phyloP scores from a whole-genome alignment of 257 asterid species.

The Penstemon eatonii region DNA sequence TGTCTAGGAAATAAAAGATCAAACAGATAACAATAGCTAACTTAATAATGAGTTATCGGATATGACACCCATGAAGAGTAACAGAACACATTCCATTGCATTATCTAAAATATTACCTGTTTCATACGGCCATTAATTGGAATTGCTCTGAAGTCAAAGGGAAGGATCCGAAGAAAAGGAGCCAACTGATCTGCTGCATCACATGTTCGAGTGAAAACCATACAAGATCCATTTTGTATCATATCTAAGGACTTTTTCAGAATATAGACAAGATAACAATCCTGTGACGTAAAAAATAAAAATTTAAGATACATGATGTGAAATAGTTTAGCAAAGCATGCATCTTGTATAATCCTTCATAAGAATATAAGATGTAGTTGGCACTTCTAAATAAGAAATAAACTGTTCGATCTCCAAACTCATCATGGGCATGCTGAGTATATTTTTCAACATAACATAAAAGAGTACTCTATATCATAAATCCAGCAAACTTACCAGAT shows the following conservation, averaged over 20 bases:
- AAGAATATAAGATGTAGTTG: not conserved
- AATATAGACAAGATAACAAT: constrained; percentile 83
- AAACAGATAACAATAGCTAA: not conserved
- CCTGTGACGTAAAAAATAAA: constrained; percentile 38
- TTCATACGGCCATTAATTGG: constrained; percentile 97
- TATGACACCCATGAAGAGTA: constrained; percentile 5
- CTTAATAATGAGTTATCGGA: not conserved
- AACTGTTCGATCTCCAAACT: not conserved
- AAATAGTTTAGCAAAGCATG: too few relatives aligned
- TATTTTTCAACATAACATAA: not conserved
- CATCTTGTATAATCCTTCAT: not conserved
- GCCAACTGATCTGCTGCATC: constrained; percentile 77
- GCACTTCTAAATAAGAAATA: not conserved
- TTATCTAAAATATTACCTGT: constrained; percentile 52
- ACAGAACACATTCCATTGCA: constrained; percentile 1
- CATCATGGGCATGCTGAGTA: not conserved
- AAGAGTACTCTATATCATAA: not conserved
- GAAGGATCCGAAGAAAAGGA: constrained; percentile 65
- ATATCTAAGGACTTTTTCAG: constrained; percentile 64
- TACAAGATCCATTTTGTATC: constrained; percentile 42
- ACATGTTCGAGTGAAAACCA: constrained; percentile 95
- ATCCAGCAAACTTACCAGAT: not conserved
- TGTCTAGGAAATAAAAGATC: constrained; percentile 43
- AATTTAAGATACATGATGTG: not conserved
- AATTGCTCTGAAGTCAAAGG: constrained; percentile 64